Evolutionary conservation across 176 grass and related monocot genomes (phyloP), one percentile per base, ranked within the genome.

Genomic region (Oryza punctata): DNA sequence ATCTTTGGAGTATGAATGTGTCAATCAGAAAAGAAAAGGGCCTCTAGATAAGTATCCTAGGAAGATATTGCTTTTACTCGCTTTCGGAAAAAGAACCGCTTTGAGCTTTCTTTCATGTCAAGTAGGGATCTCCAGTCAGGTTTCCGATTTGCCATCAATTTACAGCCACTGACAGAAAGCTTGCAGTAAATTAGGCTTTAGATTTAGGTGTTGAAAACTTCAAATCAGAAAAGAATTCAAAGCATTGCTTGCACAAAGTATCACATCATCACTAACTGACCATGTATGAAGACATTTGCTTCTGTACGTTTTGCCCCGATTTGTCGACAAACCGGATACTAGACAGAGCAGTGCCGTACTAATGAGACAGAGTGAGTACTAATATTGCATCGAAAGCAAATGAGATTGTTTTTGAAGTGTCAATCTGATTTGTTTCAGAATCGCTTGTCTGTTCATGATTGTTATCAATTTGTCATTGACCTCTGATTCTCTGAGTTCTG

Each of bases 41-140:
- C 18, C 59, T 26, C 63, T 57, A 88, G 5, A 47, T 27, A 68
- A 78, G 88, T 79, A 86, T 90, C 88, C 79, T 86, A 83, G 68
- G 79, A 78, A 69, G 84, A 90, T 83, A 81, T 68, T 82, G 50
- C 74, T 83, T 82, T 79, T 90, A 82, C 25, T 79, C 49, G 1
- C 88, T 86, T 86, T 90, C 28, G 23, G 61, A 61, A 90, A 90
- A 86, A 82, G 67, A 82, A 76, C 73, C 41, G 61, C 61, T 65
- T 30, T 38, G 33, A 65, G 60, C 88, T 90, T 90, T 86, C 68
- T 86, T 73, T 90, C 88, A 82, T 90, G 79, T 90, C 84, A 90
- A 83, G 68, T 14, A 78, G 27, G 61, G 61, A 69, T 74, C 66
- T n/a, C 78, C 47, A 52, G 61, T 83, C 74, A 86, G 59, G 16